Percentiles rank a stretch among this genome's conserved stretches.
These are phyloP conservation scores for Capronia coronata DNA, from an alignment of 2,329 filamentous ascomycete species.

Conservation along the genomic window DNA sequence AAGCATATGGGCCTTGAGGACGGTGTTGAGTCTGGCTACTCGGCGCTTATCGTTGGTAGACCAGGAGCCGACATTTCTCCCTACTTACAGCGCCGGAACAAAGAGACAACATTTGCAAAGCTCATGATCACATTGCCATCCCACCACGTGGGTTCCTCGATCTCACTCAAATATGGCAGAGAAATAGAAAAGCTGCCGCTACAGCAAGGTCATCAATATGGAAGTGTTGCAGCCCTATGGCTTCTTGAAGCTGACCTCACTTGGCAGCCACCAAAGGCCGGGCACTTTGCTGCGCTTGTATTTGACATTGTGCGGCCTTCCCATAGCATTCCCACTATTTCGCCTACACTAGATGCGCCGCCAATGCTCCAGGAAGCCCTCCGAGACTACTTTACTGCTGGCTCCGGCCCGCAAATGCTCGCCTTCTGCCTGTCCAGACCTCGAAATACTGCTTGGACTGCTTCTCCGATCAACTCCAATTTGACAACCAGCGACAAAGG, in stretches of 20 bases:
- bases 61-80: background rate
- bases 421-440: too few relatives aligned
- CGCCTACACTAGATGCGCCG: too few relatives aligned
- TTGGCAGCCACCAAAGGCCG: background rate
- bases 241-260: background rate
- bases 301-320: too few relatives aligned
- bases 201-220: background rate
- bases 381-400: too few relatives aligned
- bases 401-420: too few relatives aligned
- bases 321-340: too few relatives aligned
- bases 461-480: too few relatives aligned
- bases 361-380: too few relatives aligned
- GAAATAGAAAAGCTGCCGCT: background rate
- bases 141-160: background rate
- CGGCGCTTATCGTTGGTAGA: background rate
- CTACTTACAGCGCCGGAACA: background rate
- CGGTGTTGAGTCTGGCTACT: background rate
- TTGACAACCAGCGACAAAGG: too few relatives aligned
- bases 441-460: too few relatives aligned
- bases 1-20: background rate
- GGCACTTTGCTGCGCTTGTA: too few relatives aligned
- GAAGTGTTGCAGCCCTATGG: background rate
- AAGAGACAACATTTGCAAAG: background rate
- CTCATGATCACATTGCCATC: background rate
- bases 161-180: background rate